These are phyloP conservation scores for Eucalyptus guilfoylei DNA, from an alignment of 345 rosid species.

Conservation along the genomic window DNA sequence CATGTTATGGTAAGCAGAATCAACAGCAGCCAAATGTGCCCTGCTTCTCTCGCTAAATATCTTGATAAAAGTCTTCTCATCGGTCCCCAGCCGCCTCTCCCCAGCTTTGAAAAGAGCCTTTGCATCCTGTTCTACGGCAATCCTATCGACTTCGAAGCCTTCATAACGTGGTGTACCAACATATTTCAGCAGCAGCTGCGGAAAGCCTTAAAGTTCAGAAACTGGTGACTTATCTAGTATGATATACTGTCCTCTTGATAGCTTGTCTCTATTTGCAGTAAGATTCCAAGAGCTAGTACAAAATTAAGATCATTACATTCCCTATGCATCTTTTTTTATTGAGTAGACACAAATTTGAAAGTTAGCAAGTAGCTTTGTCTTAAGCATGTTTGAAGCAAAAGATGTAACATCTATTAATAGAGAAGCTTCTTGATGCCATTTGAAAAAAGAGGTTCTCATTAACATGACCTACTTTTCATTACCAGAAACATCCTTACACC, in stretches of 20 bases:
- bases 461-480: background rate
- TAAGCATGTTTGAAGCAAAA: background rate
- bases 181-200: conserved; percentile 45
- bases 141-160: conserved; percentile 36
- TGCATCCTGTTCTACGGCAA: conserved; percentile 32
- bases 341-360: background rate
- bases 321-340: background rate
- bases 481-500: background rate
- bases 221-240: background rate
- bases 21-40: conserved; percentile 46
- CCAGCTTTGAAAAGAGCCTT: conserved; percentile 53
- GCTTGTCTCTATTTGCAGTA: background rate
- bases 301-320: background rate
- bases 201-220: background rate
- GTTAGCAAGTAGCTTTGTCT: background rate
- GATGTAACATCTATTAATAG: background rate
- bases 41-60: conserved; percentile 48
- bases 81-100: conserved; percentile 60
- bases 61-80: conserved; percentile 48
- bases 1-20: conserved; percentile 22
- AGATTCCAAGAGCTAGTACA: background rate
- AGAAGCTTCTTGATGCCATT: background rate
- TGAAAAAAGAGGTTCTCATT: background rate
- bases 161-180: conserved; percentile 31
- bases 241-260: background rate